Percentiles rank a stretch among this genome's conserved stretches.
phyloP scores from a whole-genome alignment of 73 alveolate genomes.

The Urostyla sp. region DNA sequence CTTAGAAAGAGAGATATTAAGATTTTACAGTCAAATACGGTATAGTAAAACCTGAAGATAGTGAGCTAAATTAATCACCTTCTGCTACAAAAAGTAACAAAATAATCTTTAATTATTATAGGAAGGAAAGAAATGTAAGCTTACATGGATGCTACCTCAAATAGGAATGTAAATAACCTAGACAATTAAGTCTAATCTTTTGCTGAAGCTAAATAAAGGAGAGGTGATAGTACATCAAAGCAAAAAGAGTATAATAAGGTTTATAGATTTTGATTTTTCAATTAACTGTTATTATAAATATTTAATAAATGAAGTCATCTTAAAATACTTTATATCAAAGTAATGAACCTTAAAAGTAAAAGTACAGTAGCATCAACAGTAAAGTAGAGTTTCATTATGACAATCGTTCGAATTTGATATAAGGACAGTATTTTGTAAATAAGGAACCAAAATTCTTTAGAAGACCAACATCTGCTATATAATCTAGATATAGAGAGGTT shows the following conservation, averaged over 20 bases:
- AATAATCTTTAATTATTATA: neutral
- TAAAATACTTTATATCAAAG: too few species aligned
- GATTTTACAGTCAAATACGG: neutral
- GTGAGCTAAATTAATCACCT: constrained; percentile 9
- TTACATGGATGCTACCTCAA: too few species aligned
- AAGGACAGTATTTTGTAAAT: neutral
- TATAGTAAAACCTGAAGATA: neutral
- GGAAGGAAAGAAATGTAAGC: neutral
- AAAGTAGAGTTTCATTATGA: neutral
- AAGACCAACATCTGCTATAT: constrained; percentile 16
- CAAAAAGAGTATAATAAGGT: too few species aligned
- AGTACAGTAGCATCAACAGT: too few species aligned
- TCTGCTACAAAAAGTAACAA: neutral
- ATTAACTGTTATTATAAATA: too few species aligned
- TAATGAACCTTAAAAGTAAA: too few species aligned
- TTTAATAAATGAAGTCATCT: too few species aligned
- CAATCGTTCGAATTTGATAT: neutral
- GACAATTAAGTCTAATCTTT: too few species aligned
- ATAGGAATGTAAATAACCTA: too few species aligned
- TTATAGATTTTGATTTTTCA: too few species aligned
- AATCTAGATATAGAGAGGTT: neutral
- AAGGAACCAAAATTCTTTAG: neutral
- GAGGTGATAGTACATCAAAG: too few species aligned
- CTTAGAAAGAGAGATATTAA: neutral
- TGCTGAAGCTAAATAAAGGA: too few species aligned